phyloP scores from a whole-genome alignment of 331 rosid species.

The Dryas integrifolia region DNA sequence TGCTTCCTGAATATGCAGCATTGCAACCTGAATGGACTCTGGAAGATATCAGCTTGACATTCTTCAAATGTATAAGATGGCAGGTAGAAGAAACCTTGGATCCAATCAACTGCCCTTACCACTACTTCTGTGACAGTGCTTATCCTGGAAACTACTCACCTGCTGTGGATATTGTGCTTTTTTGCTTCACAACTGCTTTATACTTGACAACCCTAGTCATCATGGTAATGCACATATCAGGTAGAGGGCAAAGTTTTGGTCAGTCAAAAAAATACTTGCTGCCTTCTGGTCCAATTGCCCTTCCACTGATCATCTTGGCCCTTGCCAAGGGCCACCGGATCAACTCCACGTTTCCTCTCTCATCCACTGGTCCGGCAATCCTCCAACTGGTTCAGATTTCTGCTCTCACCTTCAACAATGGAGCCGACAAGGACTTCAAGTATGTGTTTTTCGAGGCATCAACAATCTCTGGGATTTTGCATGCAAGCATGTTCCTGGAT shows the following conservation, averaged over 20 bases:
- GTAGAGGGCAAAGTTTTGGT: constrained; percentile 30
- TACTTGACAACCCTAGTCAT: constrained; percentile 62
- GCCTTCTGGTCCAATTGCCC: constrained; percentile 80
- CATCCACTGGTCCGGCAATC: constrained; percentile 67
- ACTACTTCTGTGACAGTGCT: constrained; percentile 71
- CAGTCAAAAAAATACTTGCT: constrained; percentile 43
- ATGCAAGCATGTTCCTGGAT: constrained; percentile 76
- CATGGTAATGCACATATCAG: constrained; percentile 40
- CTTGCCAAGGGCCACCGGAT: constrained; percentile 70
- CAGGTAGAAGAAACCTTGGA: constrained; percentile 83
- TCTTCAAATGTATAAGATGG: constrained; percentile 91
- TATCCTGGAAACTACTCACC: constrained; percentile 61
- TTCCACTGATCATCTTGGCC: constrained; percentile 64
- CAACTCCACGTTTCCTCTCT: constrained; percentile 64
- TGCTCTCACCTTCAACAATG: constrained; percentile 58
- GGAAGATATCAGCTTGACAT: constrained; percentile 41
- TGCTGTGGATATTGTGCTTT: constrained; percentile 46
- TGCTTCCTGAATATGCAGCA: constrained; percentile 47
- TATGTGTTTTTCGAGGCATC: constrained; percentile 66
- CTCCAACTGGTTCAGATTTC: constrained; percentile 71
- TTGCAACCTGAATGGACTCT: constrained; percentile 44
- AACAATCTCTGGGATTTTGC: constrained; percentile 73
- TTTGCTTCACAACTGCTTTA: constrained; percentile 49
- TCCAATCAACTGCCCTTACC: constrained; percentile 68
- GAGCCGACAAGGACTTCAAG: constrained; percentile 46